Evolutionary conservation across 306 rosid genomes (phyloP), one percentile per base, ranked within the genome.

Genomic region (Carpinus viminea): DNA sequence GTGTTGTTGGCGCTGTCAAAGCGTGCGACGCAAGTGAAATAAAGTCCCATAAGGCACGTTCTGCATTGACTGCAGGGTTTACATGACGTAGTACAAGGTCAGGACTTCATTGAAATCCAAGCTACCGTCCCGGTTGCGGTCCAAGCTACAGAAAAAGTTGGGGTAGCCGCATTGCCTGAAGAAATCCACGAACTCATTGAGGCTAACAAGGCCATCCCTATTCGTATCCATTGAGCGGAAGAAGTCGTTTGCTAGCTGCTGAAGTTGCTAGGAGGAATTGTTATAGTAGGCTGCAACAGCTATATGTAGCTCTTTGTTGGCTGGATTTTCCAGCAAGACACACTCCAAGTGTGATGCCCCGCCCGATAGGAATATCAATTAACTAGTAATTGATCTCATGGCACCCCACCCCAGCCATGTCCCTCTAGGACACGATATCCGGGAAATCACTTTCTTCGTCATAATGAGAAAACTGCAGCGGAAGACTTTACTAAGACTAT

Each of bases 21-120:
- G 77, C 77, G 72, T 16, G 7, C 20, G 0, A 72, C 73, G 53
- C 73, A 72, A 4, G 77, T 71, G 9, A 61, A 79, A 13, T 79
- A 72, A 54, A 72, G 74, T 16, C 77, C 82, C 28, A 51, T 24
- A 7, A 60, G 59, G 74, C 20, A 18, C 0, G 3, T n/a, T 1
- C 28, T 0, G 12, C 74, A 79, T 0, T 11, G 36, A 0, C 2
- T 16, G 59, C 78, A 74, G 36, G 7, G 74, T 68, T 54, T 77
- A 68, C 18, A 77, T 3, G 55, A 53, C 68, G 46, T 68, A 77
- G 57, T 68, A 68, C 34, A 68, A 68, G 3, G 68, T 77, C 46
- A 77, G 68, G 11, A 77, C 68, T 68, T 77, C 80, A 7, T 21
- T 8, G 24, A 77, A 77, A 54, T 77, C 74, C 43, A 77, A 41